Conservation (phyloP, 768 basidiomycete genomes). For the Dictyophora rubrovolvata region DNA sequence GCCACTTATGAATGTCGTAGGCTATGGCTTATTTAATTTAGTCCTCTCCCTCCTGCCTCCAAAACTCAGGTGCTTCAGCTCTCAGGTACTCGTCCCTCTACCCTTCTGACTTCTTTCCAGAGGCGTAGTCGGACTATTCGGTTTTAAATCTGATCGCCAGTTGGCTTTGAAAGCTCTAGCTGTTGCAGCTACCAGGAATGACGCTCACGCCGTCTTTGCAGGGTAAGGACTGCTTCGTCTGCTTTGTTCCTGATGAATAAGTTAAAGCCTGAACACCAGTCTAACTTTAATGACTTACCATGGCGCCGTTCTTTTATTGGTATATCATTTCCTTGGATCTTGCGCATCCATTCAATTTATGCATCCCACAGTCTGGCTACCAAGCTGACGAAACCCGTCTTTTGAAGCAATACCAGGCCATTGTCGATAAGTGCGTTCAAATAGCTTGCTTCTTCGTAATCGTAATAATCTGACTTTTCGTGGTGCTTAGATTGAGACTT, state of each 20-base stretch:
- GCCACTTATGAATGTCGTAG: conserved; percentile 14
- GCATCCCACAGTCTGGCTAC: conserved; percentile 40
- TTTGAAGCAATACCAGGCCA: conserved; percentile 48
- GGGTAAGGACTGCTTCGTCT: conserved; percentile 37
- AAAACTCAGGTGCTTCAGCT: conserved; percentile 44
- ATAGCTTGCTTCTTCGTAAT: not conserved
- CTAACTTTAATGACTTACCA: conserved; percentile 77
- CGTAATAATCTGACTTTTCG: not conserved
- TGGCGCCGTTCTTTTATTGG: conserved; percentile 54
- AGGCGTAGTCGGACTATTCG: conserved; percentile 63
- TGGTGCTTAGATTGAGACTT: conserved; percentile 32
- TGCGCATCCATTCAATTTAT: not conserved
- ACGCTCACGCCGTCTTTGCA: conserved; percentile 69
- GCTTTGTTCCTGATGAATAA: not conserved
- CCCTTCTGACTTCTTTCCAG: conserved; percentile 24
- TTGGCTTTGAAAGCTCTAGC: conserved; percentile 60
- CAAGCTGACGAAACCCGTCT: conserved; percentile 64
- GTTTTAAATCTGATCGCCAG: conserved; percentile 62
- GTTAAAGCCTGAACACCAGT: conserved; percentile 25
- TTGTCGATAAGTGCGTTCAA: conserved; percentile 50
- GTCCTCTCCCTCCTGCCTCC: conserved; percentile 69
- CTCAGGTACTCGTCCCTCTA: not conserved
- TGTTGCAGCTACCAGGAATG: conserved; percentile 53
- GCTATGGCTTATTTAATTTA: conserved; percentile 67
- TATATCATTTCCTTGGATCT: not conserved